Base-by-base conservation (phyloP, 78 protist genomes). In the Bodo saltans region DNA sequence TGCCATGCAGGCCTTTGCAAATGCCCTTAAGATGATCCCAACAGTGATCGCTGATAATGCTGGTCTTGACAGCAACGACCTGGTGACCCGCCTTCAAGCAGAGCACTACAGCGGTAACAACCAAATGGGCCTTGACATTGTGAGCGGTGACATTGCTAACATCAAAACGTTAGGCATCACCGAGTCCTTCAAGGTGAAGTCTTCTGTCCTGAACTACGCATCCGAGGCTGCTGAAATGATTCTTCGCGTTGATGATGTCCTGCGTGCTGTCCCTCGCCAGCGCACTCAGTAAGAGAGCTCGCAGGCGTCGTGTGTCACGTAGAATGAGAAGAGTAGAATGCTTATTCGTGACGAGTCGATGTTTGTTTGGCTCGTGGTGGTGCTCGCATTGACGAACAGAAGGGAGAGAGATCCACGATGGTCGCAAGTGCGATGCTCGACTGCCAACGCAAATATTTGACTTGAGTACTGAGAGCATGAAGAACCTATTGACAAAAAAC, bases 191-290 rank as follows among this genome's bases (percentile, higher is more conserved):
- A 90, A 88, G 74, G 96, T 90, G 27, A 96, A 95, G 93, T 74
- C 29, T n/a, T 94, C 92, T 83, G 93, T 93, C 32, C 75, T 98
- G 23, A 68, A 90, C 33, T 89, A 95, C 29, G 98, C 99, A 12
- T 71, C 93, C 29, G 99, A 98, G 89, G 99, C 99, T n/a, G 98
- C 99, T 29, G 99, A 97, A 82, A 96, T 98, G 98, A 95, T 98
- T 40, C 90, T 98, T 72, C 91, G 99, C 41, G 99, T 97, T 26
- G 99, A 98, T 78, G 90, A 93, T 70, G 89, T 98, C 60, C 42
- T 98, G 42, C 72, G 91, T 33, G 80, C 95, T 42, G 98, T 98
- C 0, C 99, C 99, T n/a, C 74, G 99, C 73, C 86, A 85, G 78
- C 70, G 93, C 21, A 80, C 60, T 17, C n/a, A 8, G 60, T 47